These are phyloP conservation scores for Neoarthrinium moseri DNA, from an alignment of 2,329 filamentous ascomycete species.

Conservation along the genomic window DNA sequence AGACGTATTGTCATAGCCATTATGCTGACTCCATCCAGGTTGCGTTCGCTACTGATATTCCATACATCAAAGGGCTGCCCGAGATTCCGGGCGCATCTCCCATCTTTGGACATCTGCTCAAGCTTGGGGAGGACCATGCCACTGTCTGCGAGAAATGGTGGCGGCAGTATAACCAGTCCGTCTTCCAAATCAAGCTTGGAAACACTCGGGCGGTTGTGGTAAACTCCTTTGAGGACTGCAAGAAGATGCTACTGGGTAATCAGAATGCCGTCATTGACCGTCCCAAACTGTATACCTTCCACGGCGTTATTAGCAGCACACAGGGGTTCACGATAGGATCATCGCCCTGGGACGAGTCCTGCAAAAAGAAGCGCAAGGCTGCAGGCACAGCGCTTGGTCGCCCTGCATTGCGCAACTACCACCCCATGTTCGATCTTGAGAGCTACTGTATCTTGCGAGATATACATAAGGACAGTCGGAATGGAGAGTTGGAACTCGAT, in stretches of 20 bases:
- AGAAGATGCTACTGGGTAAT: slow-evolving; percentile 47
- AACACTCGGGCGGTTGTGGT: slow-evolving; percentile 52
- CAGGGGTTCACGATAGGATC: slow-evolving; percentile 56
- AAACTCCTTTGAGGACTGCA: slow-evolving; percentile 51
- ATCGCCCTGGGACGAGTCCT: slow-evolving; percentile 52
- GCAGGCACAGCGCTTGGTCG: slow-evolving; percentile 45
- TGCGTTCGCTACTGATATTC: slow-evolving; percentile 40
- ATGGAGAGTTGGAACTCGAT: slow-evolving; percentile 39
- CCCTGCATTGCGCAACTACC: slow-evolving; percentile 44
- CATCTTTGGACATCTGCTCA: slow-evolving; percentile 47
- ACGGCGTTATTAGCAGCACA: slow-evolving; percentile 48
- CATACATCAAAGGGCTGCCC: slow-evolving; percentile 45
- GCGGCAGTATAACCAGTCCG: slow-evolving; percentile 42
- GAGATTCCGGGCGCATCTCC: slow-evolving; percentile 50
- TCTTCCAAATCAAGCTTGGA: slow-evolving; percentile 52
- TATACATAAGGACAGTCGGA: slow-evolving; percentile 39
- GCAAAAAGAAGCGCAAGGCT: slow-evolving; percentile 51
- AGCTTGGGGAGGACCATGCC: slow-evolving; percentile 52
- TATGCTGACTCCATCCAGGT: slow-evolving; percentile 15
- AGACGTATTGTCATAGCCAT: slow-evolving; percentile 11
- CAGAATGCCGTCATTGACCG: slow-evolving; percentile 49
- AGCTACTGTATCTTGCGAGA: slow-evolving; percentile 49
- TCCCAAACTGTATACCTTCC: slow-evolving; percentile 52
- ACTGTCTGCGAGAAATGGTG: slow-evolving; percentile 49
- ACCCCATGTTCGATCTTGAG: slow-evolving; percentile 53